Base-by-base conservation (phyloP, 495 filamentous ascomycete genomes). In the Massariosphaeria phaeospora region DNA sequence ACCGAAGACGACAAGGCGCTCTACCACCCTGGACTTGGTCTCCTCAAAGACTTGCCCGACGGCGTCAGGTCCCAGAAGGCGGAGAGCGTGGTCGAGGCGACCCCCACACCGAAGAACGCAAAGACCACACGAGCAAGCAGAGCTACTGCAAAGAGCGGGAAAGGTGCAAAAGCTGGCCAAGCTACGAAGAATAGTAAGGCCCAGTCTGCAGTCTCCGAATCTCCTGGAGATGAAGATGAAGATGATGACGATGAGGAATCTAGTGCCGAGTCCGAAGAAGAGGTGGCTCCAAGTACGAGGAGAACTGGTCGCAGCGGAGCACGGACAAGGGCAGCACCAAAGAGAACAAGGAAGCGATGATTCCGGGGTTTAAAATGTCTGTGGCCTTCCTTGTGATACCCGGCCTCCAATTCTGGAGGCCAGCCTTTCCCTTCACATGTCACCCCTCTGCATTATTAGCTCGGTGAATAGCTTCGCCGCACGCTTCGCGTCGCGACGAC, bases 91-190 rank as follows among this genome's bases (percentile, higher is more conserved):
- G 7, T 29, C 11, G 44, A 10, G 3, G 39, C 49, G 1, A 54
- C 48, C 11, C 57, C 57, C 9, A 62, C 67, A 0, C 63, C 72
- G 29, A 70, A 67, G 33, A 62, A 66, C 31, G 72, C 72, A 49
- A 72, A 73, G 6, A 66, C 68, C 0, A 69, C 70, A 13, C 70
- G 72, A 15, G 71, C 67, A 35, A 72, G 69, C 5, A 60, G 65
- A 41, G 15, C 52, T 0, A 29, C 50, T 26, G 46, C 50, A 34
- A 47, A 68, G 67, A 34, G 66, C 58, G 23, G 72, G 63, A 4
- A 57, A 44, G 15, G 59, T 55, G 17, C 62, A 70, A 69, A 33
- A 64, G 61, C 23, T 58, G 70, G 42, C 59, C 62, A 48, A 64
- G 26, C 9, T 61, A 57, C 52, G 50, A 67, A 39, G 56, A 63